Percentiles rank a stretch among this genome's conserved stretches.
phyloP scores from a whole-genome alignment of 1,284 basidiomycete species.

The Moesziomyces parantarcticus region DNA sequence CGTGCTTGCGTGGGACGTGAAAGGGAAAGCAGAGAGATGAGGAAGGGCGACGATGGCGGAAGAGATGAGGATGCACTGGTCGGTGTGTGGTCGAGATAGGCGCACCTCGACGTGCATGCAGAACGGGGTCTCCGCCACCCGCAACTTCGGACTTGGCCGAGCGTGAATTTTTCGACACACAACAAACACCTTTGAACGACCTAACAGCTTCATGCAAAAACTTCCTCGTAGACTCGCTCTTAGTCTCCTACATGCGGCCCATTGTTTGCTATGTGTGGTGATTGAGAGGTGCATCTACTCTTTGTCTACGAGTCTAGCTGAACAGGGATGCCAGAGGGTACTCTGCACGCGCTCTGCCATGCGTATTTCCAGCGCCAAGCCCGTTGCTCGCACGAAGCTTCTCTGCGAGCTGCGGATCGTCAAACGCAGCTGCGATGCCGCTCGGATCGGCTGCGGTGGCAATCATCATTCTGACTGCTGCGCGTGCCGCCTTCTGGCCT shows the following conservation, averaged over 20 bases:
- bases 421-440: conserved; percentile 44
- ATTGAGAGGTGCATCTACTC: conserved; percentile 7
- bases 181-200: background rate
- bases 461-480: conserved; percentile 45
- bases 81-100: background rate
- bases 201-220: conserved; percentile 10
- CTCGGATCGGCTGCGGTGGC: conserved; percentile 40
- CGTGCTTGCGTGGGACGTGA: background rate
- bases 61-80: too few species aligned
- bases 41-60: too few species aligned
- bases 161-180: background rate
- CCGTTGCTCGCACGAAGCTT: conserved; percentile 36
- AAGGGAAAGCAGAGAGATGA: background rate
- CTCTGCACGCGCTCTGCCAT: conserved; percentile 38
- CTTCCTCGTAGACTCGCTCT: background rate
- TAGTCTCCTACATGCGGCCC: background rate
- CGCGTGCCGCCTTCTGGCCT: conserved; percentile 36
- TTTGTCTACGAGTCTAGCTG: conserved; percentile 12
- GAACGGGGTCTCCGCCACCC: conserved; percentile 14
- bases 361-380: conserved; percentile 18
- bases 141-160: conserved; percentile 34
- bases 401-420: conserved; percentile 40
- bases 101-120: conserved; percentile 8
- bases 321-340: conserved; percentile 42
- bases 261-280: background rate